Conservation (phyloP, 345 rosid genomes). For the Lumnitzera littorea region DNA sequence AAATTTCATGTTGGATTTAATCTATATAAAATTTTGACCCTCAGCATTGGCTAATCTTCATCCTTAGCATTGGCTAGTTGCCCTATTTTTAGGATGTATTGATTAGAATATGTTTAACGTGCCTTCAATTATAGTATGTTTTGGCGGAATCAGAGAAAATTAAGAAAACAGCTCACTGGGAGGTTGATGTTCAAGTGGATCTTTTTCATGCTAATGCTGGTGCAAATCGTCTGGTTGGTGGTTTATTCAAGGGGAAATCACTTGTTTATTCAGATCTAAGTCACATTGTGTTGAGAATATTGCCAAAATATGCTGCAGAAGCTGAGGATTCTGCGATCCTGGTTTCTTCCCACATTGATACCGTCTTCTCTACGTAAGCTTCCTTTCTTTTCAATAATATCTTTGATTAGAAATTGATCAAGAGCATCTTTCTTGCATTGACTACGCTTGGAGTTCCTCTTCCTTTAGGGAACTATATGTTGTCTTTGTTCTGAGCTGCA, state of each 20-base stretch:
- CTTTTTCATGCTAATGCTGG: conserved; percentile 57
- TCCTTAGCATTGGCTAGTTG: no score
- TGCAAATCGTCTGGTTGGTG: conserved; percentile 54
- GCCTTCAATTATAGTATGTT: conserved; percentile 52
- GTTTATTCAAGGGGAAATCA: conserved; percentile 68
- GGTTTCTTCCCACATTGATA: conserved; percentile 90
- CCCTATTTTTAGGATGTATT: neutral
- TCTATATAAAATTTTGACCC: no score
- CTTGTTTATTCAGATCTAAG: conserved; percentile 76
- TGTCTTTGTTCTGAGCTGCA: no score
- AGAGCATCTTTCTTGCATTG: no score
- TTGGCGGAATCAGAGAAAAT: conserved; percentile 54
- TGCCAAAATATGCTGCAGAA: conserved; percentile 69
- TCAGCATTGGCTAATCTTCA: no score
- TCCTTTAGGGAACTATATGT: no score
- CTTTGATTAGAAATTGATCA: neutral
- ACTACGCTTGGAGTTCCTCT: no score
- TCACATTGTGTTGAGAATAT: conserved; percentile 61
- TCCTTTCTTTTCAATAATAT: conserved; percentile 14
- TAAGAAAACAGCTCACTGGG: conserved; percentile 65
- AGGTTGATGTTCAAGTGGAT: conserved; percentile 81
- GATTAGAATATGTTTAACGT: conserved; percentile 11
- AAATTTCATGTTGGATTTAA: no score
- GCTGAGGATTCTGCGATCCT: conserved; percentile 75
- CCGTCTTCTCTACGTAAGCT: conserved; percentile 79